These are phyloP conservation scores for Arthrinium phaeospermum DNA, from an alignment of 2,329 filamentous ascomycete species.

Conservation along the genomic window DNA sequence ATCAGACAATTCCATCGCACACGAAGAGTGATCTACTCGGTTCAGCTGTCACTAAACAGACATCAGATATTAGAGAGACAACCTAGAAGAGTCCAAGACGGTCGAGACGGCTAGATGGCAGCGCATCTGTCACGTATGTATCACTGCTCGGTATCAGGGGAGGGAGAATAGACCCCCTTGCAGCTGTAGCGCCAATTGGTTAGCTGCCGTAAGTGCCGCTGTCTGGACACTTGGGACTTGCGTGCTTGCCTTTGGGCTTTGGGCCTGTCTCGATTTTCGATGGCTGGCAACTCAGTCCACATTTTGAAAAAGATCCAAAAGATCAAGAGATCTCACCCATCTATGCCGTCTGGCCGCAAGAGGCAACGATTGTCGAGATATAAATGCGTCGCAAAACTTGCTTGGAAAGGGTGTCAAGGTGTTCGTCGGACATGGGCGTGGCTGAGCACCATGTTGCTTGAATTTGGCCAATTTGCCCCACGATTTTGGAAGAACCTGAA, in stretches of 20 bases:
- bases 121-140: background rate
- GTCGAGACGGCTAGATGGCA: background rate
- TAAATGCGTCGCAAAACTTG: background rate
- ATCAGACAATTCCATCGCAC: background rate
- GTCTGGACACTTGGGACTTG: background rate
- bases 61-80: background rate
- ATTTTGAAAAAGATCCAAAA: background rate
- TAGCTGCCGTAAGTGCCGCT: background rate
- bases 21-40: background rate
- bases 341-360: background rate
- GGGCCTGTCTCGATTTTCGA: background rate
- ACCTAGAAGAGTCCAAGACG: background rate
- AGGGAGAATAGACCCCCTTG: background rate
- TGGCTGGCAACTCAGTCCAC: background rate
- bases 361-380: conserved; percentile 8
- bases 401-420: background rate
- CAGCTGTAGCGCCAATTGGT: background rate
- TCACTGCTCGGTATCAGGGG: background rate
- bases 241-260: background rate
- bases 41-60: background rate
- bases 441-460: conserved; percentile 10
- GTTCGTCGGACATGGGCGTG: background rate
- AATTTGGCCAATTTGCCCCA: conserved; percentile 13
- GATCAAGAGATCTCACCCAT: background rate
- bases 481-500: conserved; percentile 16